phyloP scores from a whole-genome alignment of 257 asterid species.

The Euphrasia confusa region DNA sequence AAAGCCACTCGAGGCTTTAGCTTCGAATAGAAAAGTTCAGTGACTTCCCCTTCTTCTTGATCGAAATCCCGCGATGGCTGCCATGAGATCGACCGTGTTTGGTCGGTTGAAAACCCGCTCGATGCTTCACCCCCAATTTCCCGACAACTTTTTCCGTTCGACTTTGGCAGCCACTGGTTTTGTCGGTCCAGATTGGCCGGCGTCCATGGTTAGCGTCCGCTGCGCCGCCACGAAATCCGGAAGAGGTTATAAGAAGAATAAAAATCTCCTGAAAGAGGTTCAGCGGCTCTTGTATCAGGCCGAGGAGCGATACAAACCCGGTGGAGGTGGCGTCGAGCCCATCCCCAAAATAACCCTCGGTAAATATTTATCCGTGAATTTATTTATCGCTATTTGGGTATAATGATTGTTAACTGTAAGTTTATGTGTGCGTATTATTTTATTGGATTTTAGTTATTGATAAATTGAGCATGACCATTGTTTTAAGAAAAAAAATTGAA shows the following conservation, averaged over 20 bases:
- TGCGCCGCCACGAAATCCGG: conserved; percentile 47
- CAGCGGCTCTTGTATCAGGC: conserved; percentile 71
- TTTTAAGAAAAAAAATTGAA: too few relatives aligned
- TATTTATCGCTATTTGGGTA: neutral
- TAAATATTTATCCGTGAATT: conserved; percentile 25
- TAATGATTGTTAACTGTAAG: neutral
- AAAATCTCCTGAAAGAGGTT: conserved; percentile 63
- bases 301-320: conserved; percentile 65
- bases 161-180: conserved; percentile 17
- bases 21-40: too few relatives aligned
- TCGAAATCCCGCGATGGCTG: too few relatives aligned
- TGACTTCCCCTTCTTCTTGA: too few relatives aligned
- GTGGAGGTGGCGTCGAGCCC: conserved; percentile 56
- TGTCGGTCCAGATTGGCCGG: conserved; percentile 10
- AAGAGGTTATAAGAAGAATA: conserved; percentile 49
- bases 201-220: conserved; percentile 24
- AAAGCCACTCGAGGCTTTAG: too few relatives aligned
- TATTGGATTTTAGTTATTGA: too few relatives aligned
- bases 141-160: conserved; percentile 24
- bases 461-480: too few relatives aligned
- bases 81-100: too few relatives aligned
- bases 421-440: neutral
- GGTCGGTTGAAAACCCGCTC: conserved; percentile 23
- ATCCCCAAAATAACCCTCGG: conserved; percentile 73
- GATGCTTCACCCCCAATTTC: conserved; percentile 20